Evolutionary conservation across 2,329 filamentous ascomycete species (phyloP).

Genomic region (Colletotrichum sp.): DNA sequence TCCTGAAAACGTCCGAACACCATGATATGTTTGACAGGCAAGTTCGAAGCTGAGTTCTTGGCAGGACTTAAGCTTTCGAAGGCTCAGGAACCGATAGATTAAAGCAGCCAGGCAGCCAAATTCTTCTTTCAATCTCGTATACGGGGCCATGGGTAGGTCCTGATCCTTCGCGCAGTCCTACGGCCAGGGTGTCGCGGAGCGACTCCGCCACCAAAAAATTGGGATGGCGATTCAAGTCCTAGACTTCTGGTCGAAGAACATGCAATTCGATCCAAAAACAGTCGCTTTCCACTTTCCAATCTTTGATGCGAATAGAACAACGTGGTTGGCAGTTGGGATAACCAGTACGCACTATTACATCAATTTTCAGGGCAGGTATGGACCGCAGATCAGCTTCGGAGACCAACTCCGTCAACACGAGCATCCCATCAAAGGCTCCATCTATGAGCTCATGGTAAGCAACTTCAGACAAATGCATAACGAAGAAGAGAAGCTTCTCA

Average conservation of each 20-base stretch:
- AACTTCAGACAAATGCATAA: too few species aligned
- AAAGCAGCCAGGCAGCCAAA: accelerated
- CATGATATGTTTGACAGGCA: neutral
- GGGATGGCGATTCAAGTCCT: neutral
- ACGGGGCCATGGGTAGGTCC: neutral
- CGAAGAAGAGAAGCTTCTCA: too few species aligned
- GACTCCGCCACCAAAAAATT: neutral
- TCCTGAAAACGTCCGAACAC: neutral
- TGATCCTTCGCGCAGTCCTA: conserved; percentile 7
- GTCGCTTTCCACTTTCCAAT: accelerated
- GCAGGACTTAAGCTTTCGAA: neutral
- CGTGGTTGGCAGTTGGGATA: accelerated
- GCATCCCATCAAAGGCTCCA: neutral
- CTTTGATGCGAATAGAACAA: neutral
- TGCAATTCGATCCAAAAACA: neutral
- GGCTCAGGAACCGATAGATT: neutral
- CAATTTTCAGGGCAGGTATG: neutral
- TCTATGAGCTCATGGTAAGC: neutral
- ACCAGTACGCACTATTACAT: accelerated
- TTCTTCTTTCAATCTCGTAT: accelerated
- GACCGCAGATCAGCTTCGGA: neutral
- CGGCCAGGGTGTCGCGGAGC: neutral
- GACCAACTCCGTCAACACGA: neutral
- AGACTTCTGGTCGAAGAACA: too few species aligned
- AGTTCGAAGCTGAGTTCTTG: neutral